Conservation (phyloP, 2,329 filamentous ascomycete genomes). For the Fusarium paranaense region DNA sequence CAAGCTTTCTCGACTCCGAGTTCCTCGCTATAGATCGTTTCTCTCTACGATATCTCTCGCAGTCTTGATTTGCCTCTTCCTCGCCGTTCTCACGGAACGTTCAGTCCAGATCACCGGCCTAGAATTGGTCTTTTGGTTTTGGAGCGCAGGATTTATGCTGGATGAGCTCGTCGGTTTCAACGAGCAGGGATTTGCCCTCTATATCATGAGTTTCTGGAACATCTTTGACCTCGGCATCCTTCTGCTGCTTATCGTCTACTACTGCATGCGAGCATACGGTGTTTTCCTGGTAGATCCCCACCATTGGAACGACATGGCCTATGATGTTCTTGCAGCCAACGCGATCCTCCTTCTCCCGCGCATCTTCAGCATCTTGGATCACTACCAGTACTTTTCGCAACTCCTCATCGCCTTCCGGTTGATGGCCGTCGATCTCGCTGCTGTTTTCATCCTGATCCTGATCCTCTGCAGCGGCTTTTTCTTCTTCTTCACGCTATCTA, state of each 20-base stretch:
- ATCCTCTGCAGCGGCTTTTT: constrained; percentile 96
- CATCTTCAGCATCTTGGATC: constrained; percentile 91
- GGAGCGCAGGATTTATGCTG: constrained; percentile 96
- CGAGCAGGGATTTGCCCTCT: constrained; percentile 94
- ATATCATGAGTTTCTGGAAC: constrained; percentile 99
- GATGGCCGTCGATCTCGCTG: constrained; percentile 91
- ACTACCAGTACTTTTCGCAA: constrained; percentile 96
- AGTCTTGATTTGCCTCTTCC: constrained; percentile 84
- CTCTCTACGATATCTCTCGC: constrained; percentile 90
- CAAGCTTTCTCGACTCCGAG: constrained; percentile 89
- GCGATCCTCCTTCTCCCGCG: constrained; percentile 90
- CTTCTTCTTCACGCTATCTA: constrained; percentile 89
- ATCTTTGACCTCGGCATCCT: constrained; percentile 93
- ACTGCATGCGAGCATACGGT: constrained; percentile 88
- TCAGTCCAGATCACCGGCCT: constrained; percentile 84
- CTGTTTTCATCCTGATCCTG: constrained; percentile 84
- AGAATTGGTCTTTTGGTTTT: constrained; percentile 95
- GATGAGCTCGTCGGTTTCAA: constrained; percentile 97
- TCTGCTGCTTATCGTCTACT: constrained; percentile 86
- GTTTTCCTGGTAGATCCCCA: constrained; percentile 83
- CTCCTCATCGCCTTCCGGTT: constrained; percentile 92
- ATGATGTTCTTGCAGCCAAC: constrained; percentile 93
- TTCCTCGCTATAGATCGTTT: constrained; percentile 91
- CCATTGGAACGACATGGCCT: constrained; percentile 84
- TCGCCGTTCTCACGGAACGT: constrained; percentile 81